phyloP scores from a whole-genome alignment of 2,329 filamentous ascomycete genomes.

The Trichoderma gracile region DNA sequence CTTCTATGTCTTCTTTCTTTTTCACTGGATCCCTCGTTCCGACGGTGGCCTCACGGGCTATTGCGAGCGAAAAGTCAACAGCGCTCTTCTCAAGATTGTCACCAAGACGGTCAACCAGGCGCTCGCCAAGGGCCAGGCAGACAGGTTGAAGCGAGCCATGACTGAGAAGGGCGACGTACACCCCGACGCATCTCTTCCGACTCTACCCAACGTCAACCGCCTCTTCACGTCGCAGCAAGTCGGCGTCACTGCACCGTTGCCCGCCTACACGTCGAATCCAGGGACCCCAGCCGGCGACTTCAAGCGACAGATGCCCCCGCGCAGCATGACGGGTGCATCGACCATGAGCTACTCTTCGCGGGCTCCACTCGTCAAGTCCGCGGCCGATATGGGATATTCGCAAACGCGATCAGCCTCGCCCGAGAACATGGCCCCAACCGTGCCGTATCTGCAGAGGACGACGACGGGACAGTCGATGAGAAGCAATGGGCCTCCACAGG shows the following conservation, averaged over 20 bases:
- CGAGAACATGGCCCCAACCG: slow-evolving; percentile 33
- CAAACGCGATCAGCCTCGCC: slow-evolving; percentile 39
- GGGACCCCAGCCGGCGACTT: slow-evolving; percentile 48
- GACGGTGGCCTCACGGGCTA: slow-evolving; percentile 82
- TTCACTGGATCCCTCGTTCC: slow-evolving; percentile 81
- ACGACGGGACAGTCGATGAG: slow-evolving; percentile 42
- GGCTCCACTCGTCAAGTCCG: slow-evolving; percentile 60
- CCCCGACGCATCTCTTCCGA: slow-evolving; percentile 68
- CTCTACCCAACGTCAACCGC: slow-evolving; percentile 46
- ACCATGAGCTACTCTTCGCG: slow-evolving; percentile 64
- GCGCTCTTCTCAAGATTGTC: slow-evolving; percentile 80
- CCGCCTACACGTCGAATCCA: slow-evolving; percentile 62
- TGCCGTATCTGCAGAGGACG: slow-evolving; percentile 37
- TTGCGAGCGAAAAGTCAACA: slow-evolving; percentile 90
- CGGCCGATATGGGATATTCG: slow-evolving; percentile 60
- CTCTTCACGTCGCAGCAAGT: slow-evolving; percentile 30
- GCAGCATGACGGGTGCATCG: slow-evolving; percentile 58
- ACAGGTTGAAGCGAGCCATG: slow-evolving; percentile 56
- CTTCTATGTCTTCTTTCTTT: slow-evolving; percentile 86
- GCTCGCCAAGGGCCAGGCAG: slow-evolving; percentile 72
- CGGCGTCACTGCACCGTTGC: slow-evolving; percentile 54
- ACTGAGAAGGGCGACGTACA: slow-evolving; percentile 52
- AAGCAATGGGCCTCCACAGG: slow-evolving; percentile 33
- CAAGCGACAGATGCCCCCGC: slow-evolving; percentile 50
- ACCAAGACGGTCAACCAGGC: slow-evolving; percentile 85